A percentile compares a stretch with the other conserved stretches of the same genome.
These are phyloP conservation scores for Talaromyces verruculosus DNA, from an alignment of 2,329 filamentous ascomycete species.

Conservation along the genomic window DNA sequence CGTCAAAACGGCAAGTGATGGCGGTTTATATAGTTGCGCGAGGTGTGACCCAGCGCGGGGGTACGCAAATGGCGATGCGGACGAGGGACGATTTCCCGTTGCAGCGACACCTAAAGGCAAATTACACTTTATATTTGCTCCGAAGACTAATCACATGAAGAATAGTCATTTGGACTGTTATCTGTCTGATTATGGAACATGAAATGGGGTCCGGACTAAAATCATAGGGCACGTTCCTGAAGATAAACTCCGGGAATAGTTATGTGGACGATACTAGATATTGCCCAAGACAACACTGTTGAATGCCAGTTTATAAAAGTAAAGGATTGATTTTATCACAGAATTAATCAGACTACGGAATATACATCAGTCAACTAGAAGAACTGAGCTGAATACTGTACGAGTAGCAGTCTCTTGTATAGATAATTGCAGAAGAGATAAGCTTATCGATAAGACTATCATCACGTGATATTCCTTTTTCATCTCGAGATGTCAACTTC, in stretches of 20 bases:
- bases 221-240: not conserved
- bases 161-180: not conserved
- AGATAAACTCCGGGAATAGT: not conserved
- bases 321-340: not conserved
- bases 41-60: too few species aligned
- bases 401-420: not conserved
- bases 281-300: not conserved
- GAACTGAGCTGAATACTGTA: not conserved
- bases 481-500: not conserved
- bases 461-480: slow-evolving; percentile 1
- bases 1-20: too few species aligned
- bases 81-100: too few species aligned
- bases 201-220: not conserved
- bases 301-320: not conserved
- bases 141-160: not conserved
- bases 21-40: too few species aligned
- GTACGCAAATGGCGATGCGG: too few species aligned
- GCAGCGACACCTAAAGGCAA: too few species aligned
- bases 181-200: not conserved
- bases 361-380: not conserved
- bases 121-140: not conserved
- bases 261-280: not conserved
- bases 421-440: not conserved
- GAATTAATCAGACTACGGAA: not conserved
- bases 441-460: not conserved